Conservation (phyloP, 2,329 filamentous ascomycete species). For the Hypoxylon sp. region DNA sequence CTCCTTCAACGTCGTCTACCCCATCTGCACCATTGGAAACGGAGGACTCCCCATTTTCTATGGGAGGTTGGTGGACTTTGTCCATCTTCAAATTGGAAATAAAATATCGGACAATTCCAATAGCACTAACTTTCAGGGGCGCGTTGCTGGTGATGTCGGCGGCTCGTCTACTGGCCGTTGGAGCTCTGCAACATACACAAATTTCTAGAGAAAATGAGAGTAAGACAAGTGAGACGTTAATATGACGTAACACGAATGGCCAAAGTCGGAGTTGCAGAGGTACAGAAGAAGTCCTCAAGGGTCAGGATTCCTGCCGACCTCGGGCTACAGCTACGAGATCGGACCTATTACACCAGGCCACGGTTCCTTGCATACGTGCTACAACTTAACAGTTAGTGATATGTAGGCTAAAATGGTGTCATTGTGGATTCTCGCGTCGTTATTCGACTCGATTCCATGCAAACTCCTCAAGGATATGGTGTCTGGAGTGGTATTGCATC, state of each 20-base stretch:
- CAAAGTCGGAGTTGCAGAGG: not conserved
- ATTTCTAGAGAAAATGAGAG: not conserved
- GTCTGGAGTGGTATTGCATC: conserved; percentile 12
- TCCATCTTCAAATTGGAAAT: not conserved
- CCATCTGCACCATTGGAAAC: not conserved
- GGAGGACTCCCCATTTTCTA: not conserved
- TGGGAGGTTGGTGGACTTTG: not conserved
- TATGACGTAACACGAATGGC: not conserved
- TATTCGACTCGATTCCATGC: conserved; percentile 24
- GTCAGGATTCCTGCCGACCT: conserved; percentile 20
- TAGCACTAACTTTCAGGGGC: not conserved
- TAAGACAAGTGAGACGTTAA: not conserved
- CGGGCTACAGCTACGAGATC: conserved; percentile 19
- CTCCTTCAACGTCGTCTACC: not conserved
- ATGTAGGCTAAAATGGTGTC: conserved; percentile 39
- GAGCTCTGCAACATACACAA: not conserved
- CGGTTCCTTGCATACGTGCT: conserved; percentile 30
- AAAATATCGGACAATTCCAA: not conserved
- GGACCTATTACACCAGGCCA: conserved; percentile 27
- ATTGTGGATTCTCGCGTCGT: conserved; percentile 30
- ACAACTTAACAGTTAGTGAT: conserved; percentile 28
- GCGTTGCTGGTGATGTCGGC: not conserved
- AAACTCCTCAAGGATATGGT: conserved; percentile 6
- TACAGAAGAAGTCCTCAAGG: not conserved
- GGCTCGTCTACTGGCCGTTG: not conserved